Conservation (phyloP, 2,329 filamentous ascomycete genomes). For the Ceratocystis alfenasii region DNA sequence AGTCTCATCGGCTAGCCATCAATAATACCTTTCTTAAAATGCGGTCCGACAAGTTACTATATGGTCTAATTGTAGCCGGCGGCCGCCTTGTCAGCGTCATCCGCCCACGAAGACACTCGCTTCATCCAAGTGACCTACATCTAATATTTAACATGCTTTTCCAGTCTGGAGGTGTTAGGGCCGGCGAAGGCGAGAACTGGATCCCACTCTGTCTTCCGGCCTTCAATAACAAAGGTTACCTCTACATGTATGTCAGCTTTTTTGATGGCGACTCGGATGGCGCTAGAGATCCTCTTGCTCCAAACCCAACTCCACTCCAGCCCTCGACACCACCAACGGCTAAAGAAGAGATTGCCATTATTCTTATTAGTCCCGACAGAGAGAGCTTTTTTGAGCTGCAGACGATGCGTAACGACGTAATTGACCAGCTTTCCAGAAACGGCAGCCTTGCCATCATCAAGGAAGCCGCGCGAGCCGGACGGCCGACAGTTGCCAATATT, state of each 20-base stretch:
- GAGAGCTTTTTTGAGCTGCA: slow-evolving; percentile 88
- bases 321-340: slow-evolving; percentile 37
- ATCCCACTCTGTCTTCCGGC: slow-evolving; percentile 89
- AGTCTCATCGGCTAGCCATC: slow-evolving; percentile 72
- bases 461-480: slow-evolving; percentile 55
- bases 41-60: slow-evolving; percentile 67
- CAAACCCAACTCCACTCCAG: background rate
- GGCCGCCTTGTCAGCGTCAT: slow-evolving; percentile 91
- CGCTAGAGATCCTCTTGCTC: background rate
- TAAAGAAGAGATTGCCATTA: slow-evolving; percentile 72
- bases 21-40: slow-evolving; percentile 77
- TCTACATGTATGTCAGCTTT: slow-evolving; percentile 99
- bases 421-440: slow-evolving; percentile 61
- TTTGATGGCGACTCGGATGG: slow-evolving; percentile 45
- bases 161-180: slow-evolving; percentile 81
- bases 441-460: slow-evolving; percentile 64
- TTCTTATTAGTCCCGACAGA: slow-evolving; percentile 84
- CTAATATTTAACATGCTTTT: slow-evolving; percentile 99
- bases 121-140: slow-evolving; percentile 90
- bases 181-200: slow-evolving; percentile 89
- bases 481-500: slow-evolving; percentile 61
- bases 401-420: slow-evolving; percentile 53
- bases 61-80: slow-evolving; percentile 85
- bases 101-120: slow-evolving; percentile 81
- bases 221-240: slow-evolving; percentile 91